Evolutionary conservation across 768 basidiomycete species (phyloP), one percentile per base, ranked within the genome.

Genomic region (Strobilomyces confusus): DNA sequence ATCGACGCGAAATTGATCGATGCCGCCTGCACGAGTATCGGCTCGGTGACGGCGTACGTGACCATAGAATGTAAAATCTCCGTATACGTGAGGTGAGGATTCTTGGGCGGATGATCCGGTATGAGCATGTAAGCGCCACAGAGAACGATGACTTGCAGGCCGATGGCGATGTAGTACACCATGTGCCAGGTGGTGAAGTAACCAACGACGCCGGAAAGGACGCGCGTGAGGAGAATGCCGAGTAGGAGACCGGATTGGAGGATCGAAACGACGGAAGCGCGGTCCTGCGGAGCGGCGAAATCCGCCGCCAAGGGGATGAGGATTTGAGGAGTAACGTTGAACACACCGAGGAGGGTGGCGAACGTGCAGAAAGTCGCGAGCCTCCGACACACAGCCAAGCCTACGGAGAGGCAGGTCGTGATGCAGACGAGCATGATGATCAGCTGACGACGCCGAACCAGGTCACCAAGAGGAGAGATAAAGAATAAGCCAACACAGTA

Each of bases 381-480:
- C n/a, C 56, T 68, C n/a, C 58, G 63, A 23, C 74, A 65, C 3
- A 75, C 26, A 5, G 75, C 76, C 30, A 77, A 58, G 5, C 69
- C 77, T 12, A 79, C 63, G 2, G 74, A 70, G n/a, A 80, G 60
- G 22, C 67, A 54, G 1, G 68, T 66, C 0, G 74, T 68, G n/a
- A 68, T 37, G 19, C 53, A 49, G 25, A 76, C 46, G 9, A 78
- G 63, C 0, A 64, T 32, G 36, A 80, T 54, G 22, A 77, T 64
- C 12, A 80, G 58, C 49, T 70, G 73, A 25, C 78, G 69, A 23
- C 78, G 64, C 6, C 75, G 69, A 42, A 80, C 70, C 23, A 78
- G 59, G 55, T 80, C 78, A 5, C 78, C 78, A 1, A 77, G 64
- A 9, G 78, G 78, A 8, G 75, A 71, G 48, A 80, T 70, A 43